phyloP scores from a whole-genome alignment of 306 rosid species.

The Pyrus communis region DNA sequence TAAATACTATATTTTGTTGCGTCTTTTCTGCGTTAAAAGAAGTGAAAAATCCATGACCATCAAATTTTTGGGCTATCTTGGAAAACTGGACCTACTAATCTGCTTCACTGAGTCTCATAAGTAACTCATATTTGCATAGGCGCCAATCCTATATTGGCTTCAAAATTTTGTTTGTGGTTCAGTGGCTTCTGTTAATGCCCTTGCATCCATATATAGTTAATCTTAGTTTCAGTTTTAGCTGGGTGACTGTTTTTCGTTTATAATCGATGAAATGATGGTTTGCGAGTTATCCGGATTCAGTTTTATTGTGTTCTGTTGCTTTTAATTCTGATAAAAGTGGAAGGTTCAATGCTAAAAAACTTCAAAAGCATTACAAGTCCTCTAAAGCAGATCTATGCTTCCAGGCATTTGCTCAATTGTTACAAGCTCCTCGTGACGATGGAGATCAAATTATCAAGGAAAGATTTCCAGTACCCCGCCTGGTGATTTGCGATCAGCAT shows the following conservation, averaged over 20 bases:
- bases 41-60: background rate
- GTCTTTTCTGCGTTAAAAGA: background rate
- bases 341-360: background rate
- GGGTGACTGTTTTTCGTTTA: background rate
- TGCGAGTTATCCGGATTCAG: background rate
- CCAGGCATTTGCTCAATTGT: conserved; percentile 89
- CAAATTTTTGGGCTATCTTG: background rate
- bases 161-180: background rate
- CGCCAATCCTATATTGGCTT: background rate
- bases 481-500: conserved; percentile 93
- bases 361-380: background rate
- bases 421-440: conserved; percentile 78
- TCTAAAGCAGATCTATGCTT: conserved; percentile 11
- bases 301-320: background rate
- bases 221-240: background rate
- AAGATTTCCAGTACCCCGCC: conserved; percentile 94
- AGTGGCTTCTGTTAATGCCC: background rate
- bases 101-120: background rate
- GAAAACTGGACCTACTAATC: background rate
- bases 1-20: background rate
- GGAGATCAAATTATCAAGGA: conserved; percentile 66
- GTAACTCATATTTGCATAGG: background rate
- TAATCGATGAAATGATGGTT: background rate
- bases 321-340: conserved; percentile 1
- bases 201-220: background rate